Conservation (phyloP, 2,329 filamentous ascomycete species). For the Colletotrichum euphorbiae region DNA sequence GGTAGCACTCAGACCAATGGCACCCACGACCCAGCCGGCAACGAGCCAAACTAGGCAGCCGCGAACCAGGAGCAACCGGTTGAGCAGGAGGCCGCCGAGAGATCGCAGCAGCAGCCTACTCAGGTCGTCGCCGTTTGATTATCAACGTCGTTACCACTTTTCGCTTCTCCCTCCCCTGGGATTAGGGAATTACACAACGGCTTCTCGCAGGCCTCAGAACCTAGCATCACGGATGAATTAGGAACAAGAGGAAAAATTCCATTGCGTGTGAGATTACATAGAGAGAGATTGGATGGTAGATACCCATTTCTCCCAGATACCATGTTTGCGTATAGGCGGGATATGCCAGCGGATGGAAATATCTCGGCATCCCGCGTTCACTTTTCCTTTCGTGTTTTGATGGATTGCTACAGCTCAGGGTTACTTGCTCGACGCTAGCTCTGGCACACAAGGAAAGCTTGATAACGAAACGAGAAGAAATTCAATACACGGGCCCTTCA, state of each 20-base stretch:
- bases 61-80: neutral
- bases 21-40: neutral
- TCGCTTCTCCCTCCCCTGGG: neutral
- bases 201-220: neutral
- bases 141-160: neutral
- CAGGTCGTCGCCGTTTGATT: conserved; percentile 4
- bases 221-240: neutral
- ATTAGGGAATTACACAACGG: conserved; percentile 22
- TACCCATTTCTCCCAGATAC: conserved; percentile 31
- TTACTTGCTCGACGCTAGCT: conserved; percentile 19
- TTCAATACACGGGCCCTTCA: neutral
- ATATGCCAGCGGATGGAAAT: neutral
- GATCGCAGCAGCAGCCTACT: neutral
- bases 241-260: conserved; percentile 5
- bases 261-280: conserved; percentile 29
- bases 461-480: conserved; percentile 9
- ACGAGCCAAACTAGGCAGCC: neutral
- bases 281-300: conserved; percentile 36
- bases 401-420: neutral
- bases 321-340: conserved; percentile 21
- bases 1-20: conserved; percentile 17
- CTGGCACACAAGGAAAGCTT: conserved; percentile 15
- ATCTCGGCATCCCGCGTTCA: neutral
- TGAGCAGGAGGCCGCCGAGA: neutral
- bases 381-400: conserved; percentile 2